Evolutionary conservation across 2,329 filamentous ascomycete species (phyloP), one percentile per base, ranked within the genome.

Genomic region (Colletotrichum lupini): DNA sequence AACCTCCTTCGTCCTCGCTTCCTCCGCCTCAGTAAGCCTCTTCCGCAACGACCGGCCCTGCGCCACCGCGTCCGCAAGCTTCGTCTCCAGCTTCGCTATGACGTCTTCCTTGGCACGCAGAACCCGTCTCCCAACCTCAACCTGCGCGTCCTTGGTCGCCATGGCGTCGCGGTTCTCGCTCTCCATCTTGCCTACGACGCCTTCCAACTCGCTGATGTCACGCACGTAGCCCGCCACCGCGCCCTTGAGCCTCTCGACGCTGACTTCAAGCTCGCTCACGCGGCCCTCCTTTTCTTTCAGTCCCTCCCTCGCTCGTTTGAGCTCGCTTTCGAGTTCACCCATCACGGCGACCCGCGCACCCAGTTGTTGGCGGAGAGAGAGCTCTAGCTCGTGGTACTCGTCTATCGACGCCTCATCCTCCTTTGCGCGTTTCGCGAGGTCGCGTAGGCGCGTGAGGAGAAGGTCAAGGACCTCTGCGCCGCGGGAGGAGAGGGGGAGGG

Each of bases 331-430:
- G 30, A 91, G 79, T 0, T 79, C 80, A 37, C 89, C 86, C 83
- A 88, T 88, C 22, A 85, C 87, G 0, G 84, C 83, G 0, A 89
- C 87, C 0, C 89, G 84, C 0, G 87, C 85, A 11, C 84, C 82
- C 4, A 92, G 86, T 76, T 92, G 90, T 74, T 89, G 85, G 1
- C 89, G 85, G 14, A 92, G 82, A 0, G 86, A 87, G 0, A 83
- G 80, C 80, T 91, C 89, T 6, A 88, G 85, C 26, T 85, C 85
- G 77, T 89, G 89, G 79, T 91, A 90, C 80, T 92, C 88, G 77
- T 92, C 90, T 42, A 92, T 87, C 32, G 83, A 80, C n/a, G 84
- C 84, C 60, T 91, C 89, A 53, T 84, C 84, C 60, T 88, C 86
- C 32, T 82, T 85, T 9, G 81, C 82, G 66, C 83, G 83, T 56